These are phyloP conservation scores for Effrenium voratum DNA, from an alignment of 73 alveolate species.

Conservation along the genomic window DNA sequence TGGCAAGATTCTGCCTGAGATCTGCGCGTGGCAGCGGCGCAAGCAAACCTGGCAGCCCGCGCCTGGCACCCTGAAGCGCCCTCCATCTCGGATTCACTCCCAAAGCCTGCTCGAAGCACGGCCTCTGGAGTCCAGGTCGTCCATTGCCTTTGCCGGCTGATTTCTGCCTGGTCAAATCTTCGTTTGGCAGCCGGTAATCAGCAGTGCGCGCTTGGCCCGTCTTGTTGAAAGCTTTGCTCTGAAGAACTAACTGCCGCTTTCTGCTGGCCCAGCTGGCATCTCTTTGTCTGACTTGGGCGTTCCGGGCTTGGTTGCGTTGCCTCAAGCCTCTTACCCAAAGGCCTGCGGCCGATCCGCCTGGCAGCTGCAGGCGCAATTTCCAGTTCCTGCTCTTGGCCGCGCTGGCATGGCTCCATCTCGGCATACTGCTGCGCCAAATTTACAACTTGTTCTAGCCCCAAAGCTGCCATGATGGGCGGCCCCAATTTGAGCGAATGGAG, in stretches of 20 bases:
- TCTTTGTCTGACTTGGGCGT: no score
- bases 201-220: conserved; percentile 17
- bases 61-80: conserved; percentile 13
- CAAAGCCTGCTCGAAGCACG: conserved; percentile 28
- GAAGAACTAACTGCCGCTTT: background rate
- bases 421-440: conserved; percentile 3
- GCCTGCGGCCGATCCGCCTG: no score
- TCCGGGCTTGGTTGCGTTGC: no score
- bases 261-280: background rate
- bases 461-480: no score
- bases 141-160: conserved; percentile 32
- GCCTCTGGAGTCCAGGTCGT: conserved; percentile 48
- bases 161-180: background rate
- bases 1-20: background rate
- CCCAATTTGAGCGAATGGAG: background rate
- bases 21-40: background rate
- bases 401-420: background rate
- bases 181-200: conserved; percentile 19
- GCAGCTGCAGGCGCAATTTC: no score
- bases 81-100: background rate
- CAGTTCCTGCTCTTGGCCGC: no score
- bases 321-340: no score
- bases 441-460: background rate
- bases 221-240: background rate
- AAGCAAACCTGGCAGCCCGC: background rate